Evolutionary conservation across 1,139 yeast species (phyloP).

Genomic region (Yamadazyma friedrichii): DNA sequence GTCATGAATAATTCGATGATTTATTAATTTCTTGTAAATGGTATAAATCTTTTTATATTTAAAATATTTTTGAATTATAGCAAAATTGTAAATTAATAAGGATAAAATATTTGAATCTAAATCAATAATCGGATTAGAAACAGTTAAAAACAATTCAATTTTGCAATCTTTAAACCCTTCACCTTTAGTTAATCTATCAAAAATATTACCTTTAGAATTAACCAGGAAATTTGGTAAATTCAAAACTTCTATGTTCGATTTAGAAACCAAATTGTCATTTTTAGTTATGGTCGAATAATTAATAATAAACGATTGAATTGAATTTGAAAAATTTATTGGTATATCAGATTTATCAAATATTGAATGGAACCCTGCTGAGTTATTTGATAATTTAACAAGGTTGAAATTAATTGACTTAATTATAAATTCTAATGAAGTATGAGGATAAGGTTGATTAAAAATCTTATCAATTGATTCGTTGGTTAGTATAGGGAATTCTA

Average conservation of each 20-base stretch:
- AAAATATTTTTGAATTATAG: slow-evolving; percentile 30
- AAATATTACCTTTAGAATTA: slow-evolving; percentile 54
- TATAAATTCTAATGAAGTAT: slow-evolving; percentile 25
- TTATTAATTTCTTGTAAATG: slow-evolving; percentile 12
- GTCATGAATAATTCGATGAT: slow-evolving; percentile 6
- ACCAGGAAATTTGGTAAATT: slow-evolving; percentile 53
- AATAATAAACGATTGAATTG: slow-evolving; percentile 42
- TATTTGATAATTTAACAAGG: slow-evolving; percentile 28
- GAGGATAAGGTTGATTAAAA: slow-evolving; percentile 23
- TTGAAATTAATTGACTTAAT: slow-evolving; percentile 35
- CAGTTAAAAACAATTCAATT: slow-evolving; percentile 39
- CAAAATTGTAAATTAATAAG: slow-evolving; percentile 36
- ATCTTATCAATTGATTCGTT: slow-evolving; percentile 28
- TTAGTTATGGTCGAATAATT: slow-evolving; percentile 22
- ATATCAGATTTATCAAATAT: slow-evolving; percentile 46
- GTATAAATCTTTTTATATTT: slow-evolving; percentile 23
- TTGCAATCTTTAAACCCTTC: slow-evolving; percentile 38
- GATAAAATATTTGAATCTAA: slow-evolving; percentile 47
- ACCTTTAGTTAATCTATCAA: slow-evolving; percentile 35
- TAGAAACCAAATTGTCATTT: slow-evolving; percentile 17
- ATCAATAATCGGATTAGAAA: slow-evolving; percentile 50
- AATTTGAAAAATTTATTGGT: slow-evolving; percentile 51
- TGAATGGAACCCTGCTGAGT: slow-evolving; percentile 61
- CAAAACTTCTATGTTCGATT: slow-evolving; percentile 35
- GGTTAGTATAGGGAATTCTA: slow-evolving; percentile 38